Conservation (phyloP, 2,329 filamentous ascomycete species). For the Gnomoniopsis sp. region DNA sequence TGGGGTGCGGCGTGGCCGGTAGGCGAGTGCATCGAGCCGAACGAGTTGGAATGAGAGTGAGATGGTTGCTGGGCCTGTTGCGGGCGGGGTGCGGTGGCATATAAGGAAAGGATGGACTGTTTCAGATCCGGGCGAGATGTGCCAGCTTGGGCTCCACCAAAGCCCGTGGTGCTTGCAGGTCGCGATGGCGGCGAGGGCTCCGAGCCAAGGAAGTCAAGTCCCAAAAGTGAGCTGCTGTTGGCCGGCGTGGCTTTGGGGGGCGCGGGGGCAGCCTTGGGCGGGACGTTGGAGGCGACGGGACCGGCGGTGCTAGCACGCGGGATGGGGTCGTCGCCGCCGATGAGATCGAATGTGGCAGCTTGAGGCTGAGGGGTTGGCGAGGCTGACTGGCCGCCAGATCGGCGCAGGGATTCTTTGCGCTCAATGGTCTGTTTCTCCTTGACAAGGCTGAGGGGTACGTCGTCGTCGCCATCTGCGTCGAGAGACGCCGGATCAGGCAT, state of each 20-base stretch:
- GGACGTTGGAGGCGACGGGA: constrained; percentile 54
- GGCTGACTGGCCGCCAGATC: constrained; percentile 39
- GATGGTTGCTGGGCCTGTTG: constrained; percentile 52
- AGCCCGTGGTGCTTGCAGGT: constrained; percentile 75
- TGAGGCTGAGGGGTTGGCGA: constrained; percentile 24
- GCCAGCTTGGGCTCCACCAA: constrained; percentile 48
- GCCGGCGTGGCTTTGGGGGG: constrained; percentile 67
- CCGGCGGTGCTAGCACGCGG: constrained; percentile 73
- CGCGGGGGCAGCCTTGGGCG: constrained; percentile 60
- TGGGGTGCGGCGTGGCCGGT: constrained; percentile 28
- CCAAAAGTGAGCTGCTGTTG: constrained; percentile 79
- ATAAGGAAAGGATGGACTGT: constrained; percentile 93
- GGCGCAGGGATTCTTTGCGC: constrained; percentile 56
- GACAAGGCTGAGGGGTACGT: constrained; percentile 62
- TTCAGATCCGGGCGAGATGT: constrained; percentile 90
- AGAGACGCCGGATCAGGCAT: constrained; percentile 90
- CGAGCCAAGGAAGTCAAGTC: constrained; percentile 86
- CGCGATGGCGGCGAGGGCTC: constrained; percentile 67
- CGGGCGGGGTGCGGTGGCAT: constrained; percentile 77
- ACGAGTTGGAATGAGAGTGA: constrained; percentile 59
- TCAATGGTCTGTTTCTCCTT: constrained; percentile 65
- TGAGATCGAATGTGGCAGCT: constrained; percentile 67
- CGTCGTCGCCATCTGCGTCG: constrained; percentile 81
- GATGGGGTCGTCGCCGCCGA: constrained; percentile 70
- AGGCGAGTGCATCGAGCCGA: constrained; percentile 65